Percentiles rank a stretch among this genome's conserved stretches.
Conservation (phyloP, 2,329 filamentous ascomycete species). For the Myrmaecium sp. region DNA sequence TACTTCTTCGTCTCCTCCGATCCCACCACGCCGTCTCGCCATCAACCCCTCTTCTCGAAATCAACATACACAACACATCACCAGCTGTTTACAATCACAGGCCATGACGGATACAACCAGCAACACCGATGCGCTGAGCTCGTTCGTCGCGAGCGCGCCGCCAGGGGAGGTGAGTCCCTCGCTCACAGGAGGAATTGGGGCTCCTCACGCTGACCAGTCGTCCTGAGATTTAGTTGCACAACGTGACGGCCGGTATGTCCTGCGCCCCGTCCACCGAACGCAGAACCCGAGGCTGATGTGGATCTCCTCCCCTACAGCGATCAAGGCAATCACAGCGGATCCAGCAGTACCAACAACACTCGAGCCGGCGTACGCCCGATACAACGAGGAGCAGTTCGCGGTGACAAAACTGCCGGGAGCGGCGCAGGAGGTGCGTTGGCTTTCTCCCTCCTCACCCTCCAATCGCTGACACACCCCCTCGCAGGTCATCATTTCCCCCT, state of each 20-base stretch:
- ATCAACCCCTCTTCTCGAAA: too few relatives aligned
- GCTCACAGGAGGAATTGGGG: constrained; percentile 5
- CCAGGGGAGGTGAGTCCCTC: constrained; percentile 68
- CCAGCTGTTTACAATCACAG: too few relatives aligned
- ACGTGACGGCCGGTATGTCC: constrained; percentile 65
- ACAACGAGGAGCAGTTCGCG: constrained; percentile 88
- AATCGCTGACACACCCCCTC: not conserved
- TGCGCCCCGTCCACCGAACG: not conserved
- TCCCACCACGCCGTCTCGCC: too few relatives aligned
- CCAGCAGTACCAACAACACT: constrained; percentile 54
- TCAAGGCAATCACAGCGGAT: constrained; percentile 70
- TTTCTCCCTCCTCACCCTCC: not conserved
- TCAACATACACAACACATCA: too few relatives aligned
- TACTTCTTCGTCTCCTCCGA: too few relatives aligned
- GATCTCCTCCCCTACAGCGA: constrained; percentile 40
- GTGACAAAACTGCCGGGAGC: constrained; percentile 78
- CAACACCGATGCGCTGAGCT: constrained; percentile 32
- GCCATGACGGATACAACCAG: too few relatives aligned
- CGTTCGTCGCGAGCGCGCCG: constrained; percentile 85
- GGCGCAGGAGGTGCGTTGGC: constrained; percentile 41
- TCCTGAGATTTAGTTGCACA: constrained; percentile 47
- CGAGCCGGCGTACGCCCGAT: constrained; percentile 71
- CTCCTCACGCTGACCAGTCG: constrained; percentile 8
- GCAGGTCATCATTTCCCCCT: constrained; percentile 62
- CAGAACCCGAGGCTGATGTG: constrained; percentile 1